Percentiles rank a stretch among this genome's conserved stretches.
These are phyloP conservation scores for Neostapfia colusana DNA, from an alignment of 176 grass and related monocot genomes.

Conservation along the genomic window DNA sequence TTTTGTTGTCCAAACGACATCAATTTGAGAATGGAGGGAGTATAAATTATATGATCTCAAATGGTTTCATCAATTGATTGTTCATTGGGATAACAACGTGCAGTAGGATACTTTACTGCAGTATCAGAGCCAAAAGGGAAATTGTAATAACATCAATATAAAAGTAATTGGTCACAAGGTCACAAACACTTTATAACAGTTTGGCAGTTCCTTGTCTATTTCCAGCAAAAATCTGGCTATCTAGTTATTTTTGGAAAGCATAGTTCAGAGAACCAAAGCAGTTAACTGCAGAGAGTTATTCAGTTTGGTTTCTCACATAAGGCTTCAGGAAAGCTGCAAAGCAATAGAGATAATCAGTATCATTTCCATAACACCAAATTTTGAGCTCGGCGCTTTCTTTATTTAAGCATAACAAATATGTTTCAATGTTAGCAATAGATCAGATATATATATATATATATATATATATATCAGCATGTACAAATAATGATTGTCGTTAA, in stretches of 20 bases:
- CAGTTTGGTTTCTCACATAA: neutral
- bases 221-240: neutral
- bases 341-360: slow-evolving; percentile 6
- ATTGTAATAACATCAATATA: no score
- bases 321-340: neutral
- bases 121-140: neutral
- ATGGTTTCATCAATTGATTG: slow-evolving; percentile 7
- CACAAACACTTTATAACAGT: slow-evolving; percentile 14
- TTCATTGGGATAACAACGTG: slow-evolving; percentile 1
- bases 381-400: neutral
- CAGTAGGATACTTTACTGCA: neutral
- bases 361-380: neutral
- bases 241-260: neutral
- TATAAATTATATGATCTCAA: neutral
- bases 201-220: neutral
- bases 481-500: slow-evolving; percentile 12
- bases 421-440: slow-evolving; percentile 21
- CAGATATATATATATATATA: no score
- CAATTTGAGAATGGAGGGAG: no score
- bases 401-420: slow-evolving; percentile 10
- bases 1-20: no score
- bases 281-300: no score
- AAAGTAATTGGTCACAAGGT: neutral
- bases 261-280: slow-evolving; percentile 9
- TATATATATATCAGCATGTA: no score